These are phyloP conservation scores for Penicillium sp. DNA, from an alignment of 2,329 filamentous ascomycete genomes.

Conservation along the genomic window DNA sequence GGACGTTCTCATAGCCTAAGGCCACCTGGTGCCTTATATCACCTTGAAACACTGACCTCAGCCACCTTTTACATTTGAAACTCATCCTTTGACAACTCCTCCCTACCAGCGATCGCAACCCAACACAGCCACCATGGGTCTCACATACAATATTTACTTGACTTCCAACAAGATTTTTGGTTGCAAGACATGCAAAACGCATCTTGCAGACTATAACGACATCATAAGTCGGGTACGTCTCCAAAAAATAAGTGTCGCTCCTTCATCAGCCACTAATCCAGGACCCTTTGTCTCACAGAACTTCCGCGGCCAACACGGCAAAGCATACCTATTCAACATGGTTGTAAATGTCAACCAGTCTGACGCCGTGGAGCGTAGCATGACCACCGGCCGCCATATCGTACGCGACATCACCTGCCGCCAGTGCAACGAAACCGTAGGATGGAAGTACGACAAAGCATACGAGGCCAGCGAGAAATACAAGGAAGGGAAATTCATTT, in stretches of 20 bases:
- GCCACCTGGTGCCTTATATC: background rate
- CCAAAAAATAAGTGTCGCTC: slow-evolving; percentile 2
- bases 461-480: slow-evolving; percentile 93
- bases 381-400: slow-evolving; percentile 94
- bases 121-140: slow-evolving; percentile 63
- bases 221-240: slow-evolving; percentile 83
- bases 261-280: slow-evolving; percentile 4
- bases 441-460: slow-evolving; percentile 99
- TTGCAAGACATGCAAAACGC: slow-evolving; percentile 92
- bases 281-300: slow-evolving; percentile 61
- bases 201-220: slow-evolving; percentile 91
- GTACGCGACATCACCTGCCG: slow-evolving; percentile 90
- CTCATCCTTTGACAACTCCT: slow-evolving; percentile 8
- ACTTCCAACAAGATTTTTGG: slow-evolving; percentile 85
- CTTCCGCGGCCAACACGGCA: slow-evolving; percentile 97
- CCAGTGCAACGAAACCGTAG: slow-evolving; percentile 88
- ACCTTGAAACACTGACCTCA: background rate
- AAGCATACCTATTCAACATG: slow-evolving; percentile 91
- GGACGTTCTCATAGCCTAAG: background rate
- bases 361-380: slow-evolving; percentile 89
- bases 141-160: slow-evolving; percentile 89
- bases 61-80: background rate
- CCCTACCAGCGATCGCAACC: slow-evolving; percentile 7
- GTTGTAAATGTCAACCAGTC: slow-evolving; percentile 86
- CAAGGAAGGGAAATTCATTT: slow-evolving; percentile 97